phyloP scores from a whole-genome alignment of 257 asterid species.

The Solanum piurae region DNA sequence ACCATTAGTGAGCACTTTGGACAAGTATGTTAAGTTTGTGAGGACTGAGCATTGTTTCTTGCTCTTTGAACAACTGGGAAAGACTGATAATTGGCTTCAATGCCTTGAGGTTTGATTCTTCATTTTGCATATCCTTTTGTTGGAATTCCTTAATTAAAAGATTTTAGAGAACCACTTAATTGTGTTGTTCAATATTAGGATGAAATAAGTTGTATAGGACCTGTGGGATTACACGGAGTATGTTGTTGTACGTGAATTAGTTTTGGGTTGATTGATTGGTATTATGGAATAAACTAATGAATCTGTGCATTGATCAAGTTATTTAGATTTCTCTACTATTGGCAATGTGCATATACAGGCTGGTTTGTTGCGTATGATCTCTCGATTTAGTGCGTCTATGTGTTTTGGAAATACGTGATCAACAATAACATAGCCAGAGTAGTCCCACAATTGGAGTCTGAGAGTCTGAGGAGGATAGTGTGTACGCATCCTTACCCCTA shows the following conservation, averaged over 20 bases:
- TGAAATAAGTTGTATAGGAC: background rate
- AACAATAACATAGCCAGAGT: background rate
- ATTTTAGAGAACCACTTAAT: background rate
- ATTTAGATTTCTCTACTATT: background rate
- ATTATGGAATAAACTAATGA: background rate
- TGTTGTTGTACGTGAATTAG: background rate
- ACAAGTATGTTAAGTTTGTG: constrained; percentile 59
- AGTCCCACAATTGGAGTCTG: background rate
- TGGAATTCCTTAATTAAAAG: background rate
- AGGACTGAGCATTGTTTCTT: constrained; percentile 83
- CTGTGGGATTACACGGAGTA: background rate
- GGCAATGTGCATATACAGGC: background rate
- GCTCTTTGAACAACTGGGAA: constrained; percentile 90
- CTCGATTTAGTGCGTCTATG: background rate
- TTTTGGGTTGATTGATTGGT: background rate
- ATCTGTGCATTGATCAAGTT: background rate
- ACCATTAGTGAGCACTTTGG: constrained; percentile 46
- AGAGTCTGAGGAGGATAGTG: background rate
- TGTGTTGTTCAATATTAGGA: background rate
- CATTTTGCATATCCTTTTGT: background rate
- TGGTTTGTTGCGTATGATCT: background rate
- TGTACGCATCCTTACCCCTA: background rate
- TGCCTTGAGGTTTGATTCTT: constrained; percentile 67
- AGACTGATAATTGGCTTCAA: constrained; percentile 70
- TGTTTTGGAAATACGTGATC: background rate